Evolutionary conservation across 768 basidiomycete genomes (phyloP).

Genomic region (Strobilomyces confusus): DNA sequence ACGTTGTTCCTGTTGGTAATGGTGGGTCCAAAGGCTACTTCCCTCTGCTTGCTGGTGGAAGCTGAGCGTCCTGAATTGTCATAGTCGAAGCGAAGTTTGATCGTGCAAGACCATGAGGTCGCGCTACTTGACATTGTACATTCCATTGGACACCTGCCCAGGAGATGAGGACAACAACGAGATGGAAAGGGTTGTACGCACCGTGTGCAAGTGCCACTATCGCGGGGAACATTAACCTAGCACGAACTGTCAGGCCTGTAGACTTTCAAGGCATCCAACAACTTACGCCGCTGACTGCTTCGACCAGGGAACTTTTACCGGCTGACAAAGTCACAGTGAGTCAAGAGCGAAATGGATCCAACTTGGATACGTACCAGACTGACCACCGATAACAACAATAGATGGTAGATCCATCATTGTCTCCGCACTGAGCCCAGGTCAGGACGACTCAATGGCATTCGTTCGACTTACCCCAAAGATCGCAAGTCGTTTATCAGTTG

Average conservation of each 20-base stretch:
- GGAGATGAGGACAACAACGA: not conserved
- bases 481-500: constrained; percentile 36
- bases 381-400: constrained; percentile 53
- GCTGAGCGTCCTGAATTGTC: constrained; percentile 25
- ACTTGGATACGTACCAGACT: constrained; percentile 40
- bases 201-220: constrained; percentile 60
- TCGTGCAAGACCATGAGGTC: constrained; percentile 40
- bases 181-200: constrained; percentile 10
- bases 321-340: constrained; percentile 30
- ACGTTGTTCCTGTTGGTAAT: constrained; percentile 32
- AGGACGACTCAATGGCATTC: not conserved
- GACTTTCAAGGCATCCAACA: not conserved
- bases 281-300: constrained; percentile 53
- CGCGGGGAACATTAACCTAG: constrained; percentile 58
- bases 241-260: not conserved
- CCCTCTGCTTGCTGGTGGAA: constrained; percentile 3
- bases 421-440: constrained; percentile 31
- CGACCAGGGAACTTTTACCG: constrained; percentile 58
- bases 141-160: constrained; percentile 49
- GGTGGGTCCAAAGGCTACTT: constrained; percentile 26
- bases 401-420: constrained; percentile 44
- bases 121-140: constrained; percentile 43
- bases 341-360: not conserved
- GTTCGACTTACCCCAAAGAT: constrained; percentile 35
- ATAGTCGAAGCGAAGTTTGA: constrained; percentile 38